phyloP scores from a whole-genome alignment of 1,139 yeast genomes.

The Pichia sp. region DNA sequence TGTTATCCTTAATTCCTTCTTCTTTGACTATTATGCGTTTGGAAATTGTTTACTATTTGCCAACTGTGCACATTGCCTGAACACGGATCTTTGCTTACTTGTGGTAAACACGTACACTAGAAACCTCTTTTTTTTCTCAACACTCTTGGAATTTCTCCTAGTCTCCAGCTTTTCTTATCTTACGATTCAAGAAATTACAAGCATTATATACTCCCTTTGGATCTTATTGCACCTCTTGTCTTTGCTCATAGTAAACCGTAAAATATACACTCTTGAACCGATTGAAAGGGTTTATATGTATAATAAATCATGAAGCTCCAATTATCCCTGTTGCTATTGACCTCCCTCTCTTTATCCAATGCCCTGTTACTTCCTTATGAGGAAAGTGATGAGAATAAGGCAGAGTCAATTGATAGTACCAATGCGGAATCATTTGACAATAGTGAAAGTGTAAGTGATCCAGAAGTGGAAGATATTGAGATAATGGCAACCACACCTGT shows the following conservation, averaged over 20 bases:
- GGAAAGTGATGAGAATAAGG: neutral
- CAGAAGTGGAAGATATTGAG: neutral
- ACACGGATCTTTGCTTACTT: neutral
- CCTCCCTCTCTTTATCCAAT: neutral
- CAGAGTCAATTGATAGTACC: neutral
- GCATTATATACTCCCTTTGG: neutral
- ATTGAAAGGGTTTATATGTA: neutral
- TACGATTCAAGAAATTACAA: neutral
- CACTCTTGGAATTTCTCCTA: neutral
- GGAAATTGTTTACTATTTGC: neutral
- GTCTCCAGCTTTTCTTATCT: neutral
- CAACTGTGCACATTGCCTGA: neutral
- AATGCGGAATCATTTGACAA: neutral
- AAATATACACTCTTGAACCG: neutral
- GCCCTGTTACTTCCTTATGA: neutral
- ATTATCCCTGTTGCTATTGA: neutral
- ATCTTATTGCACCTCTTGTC: neutral
- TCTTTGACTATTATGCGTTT: neutral
- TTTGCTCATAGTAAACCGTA: neutral
- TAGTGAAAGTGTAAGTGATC: neutral
- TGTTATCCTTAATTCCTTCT: neutral
- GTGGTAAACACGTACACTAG: neutral
- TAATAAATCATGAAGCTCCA: neutral
- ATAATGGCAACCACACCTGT: constrained; percentile 32
- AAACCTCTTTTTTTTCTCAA: neutral